Conservation (phyloP, 2,329 filamentous ascomycete genomes). For the Fusarium longipes region DNA sequence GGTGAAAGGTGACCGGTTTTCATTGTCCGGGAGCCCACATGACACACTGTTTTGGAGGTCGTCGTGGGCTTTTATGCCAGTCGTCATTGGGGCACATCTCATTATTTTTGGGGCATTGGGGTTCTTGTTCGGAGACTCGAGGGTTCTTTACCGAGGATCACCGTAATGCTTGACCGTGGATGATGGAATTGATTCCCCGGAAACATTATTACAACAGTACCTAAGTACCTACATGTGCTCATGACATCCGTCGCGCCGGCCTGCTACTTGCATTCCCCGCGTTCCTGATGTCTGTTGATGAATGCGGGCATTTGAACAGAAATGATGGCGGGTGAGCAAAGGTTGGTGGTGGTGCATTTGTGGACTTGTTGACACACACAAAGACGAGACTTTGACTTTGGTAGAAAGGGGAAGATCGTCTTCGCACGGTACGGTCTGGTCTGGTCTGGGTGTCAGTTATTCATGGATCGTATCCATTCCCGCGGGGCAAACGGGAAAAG, state of each 20-base stretch:
- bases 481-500: constrained; percentile 30
- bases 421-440: constrained; percentile 39
- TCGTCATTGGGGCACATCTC: constrained; percentile 33
- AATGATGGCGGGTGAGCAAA: constrained; percentile 4
- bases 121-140: constrained; percentile 32
- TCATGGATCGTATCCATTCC: constrained; percentile 6
- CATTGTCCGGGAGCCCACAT: constrained; percentile 26
- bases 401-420: constrained; percentile 28
- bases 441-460: constrained; percentile 7
- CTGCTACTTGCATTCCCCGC: constrained; percentile 32
- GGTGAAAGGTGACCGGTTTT: constrained; percentile 33
- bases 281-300: constrained; percentile 10
- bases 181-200: constrained; percentile 23
- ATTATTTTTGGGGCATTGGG: constrained; percentile 36
- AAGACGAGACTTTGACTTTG: not conserved
- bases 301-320: not conserved
- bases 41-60: constrained; percentile 42
- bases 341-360: constrained; percentile 12
- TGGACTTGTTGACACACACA: constrained; percentile 11
- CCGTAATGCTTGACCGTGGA: constrained; percentile 23
- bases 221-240: not conserved
- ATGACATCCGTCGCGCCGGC: constrained; percentile 30
- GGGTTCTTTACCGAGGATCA: constrained; percentile 41
- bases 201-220: constrained; percentile 26
- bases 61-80: constrained; percentile 28